Evolutionary conservation across 148 eudicot species (phyloP), one percentile per base, ranked within the genome.

Genomic region (Tetragonia tetragonoides): DNA sequence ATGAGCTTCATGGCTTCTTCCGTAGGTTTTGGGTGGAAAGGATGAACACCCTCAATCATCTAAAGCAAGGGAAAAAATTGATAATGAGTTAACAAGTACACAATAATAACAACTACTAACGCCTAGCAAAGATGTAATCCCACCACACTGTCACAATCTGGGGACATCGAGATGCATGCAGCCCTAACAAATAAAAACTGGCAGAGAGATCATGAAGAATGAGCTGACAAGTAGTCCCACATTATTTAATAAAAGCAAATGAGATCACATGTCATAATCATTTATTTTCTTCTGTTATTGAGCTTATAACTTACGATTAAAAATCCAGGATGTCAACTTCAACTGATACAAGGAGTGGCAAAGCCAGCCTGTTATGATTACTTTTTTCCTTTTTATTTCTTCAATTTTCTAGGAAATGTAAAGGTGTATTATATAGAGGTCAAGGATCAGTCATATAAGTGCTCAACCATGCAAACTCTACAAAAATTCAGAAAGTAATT

Each of bases 31-130:
- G 97, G 90, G 81, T 92, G 86, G 81, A 96, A 90, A 79, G 99
- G 95, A 60, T 88, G 93, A 28, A 88, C 78, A 72, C 99, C 99
- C 79, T 93, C 97, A 81, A 91, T 78, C 97, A 96, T 93, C 99
- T 96, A 81, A 73, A 39, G 14, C 71, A 79, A 7, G 46, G 18
- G 23, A 42, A 63, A 49, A 38, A 47, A 78, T 66, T 41, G 47
- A 77, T 39, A 23, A 66, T 61, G 70, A 68, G 77, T 53, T 74
- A 80, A 44, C 51, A 60, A n/a, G 54, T 56, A 38, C 9, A 49
- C 11, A 46, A 46, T 10, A 46, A 10, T 14, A 2, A 49, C 53
- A 2, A 49, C 9, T 49, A 2, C 12, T 49, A 49, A 10, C 3
- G 53, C 1, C 53, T 49, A 49, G 14, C 14, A 49, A 1, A 49